Base-by-base conservation (phyloP, 352 stramenopile species). In the Pythium aquatile region DNA sequence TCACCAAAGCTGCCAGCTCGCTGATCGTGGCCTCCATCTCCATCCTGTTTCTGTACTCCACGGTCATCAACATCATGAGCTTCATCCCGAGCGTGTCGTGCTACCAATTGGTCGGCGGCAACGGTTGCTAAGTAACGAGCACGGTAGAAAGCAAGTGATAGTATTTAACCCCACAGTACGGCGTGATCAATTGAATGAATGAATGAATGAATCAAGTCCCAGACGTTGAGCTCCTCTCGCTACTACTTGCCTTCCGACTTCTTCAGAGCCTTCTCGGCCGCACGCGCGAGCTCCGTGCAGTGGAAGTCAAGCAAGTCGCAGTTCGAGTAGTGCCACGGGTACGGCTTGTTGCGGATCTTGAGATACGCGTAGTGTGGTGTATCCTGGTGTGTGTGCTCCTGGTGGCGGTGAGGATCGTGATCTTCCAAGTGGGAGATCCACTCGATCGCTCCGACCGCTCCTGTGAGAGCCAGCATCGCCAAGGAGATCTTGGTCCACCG, bases 281-380 rank as follows among this genome's bases (percentile, higher is more conserved):
- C 63, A 4, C 42, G 42, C 10, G 64, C 68, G 6, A 65, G 16
- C n/a, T 64, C 16, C 53, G 73, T 76, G 65, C 69, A 76, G 40
- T 71, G 52, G 14, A 68, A 63, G 37, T 76, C 69, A 20, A 76
- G 56, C 37, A 76, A 57, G 39, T 76, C 68, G 47, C 69, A 76
- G 61, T 73, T 65, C 16, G 69, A 76, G 32, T 65, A 69, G 33
- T 76, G 52, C 69, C 69, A 76, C 39, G 69, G 69, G 57, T 58
- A 76, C 3, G 65, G 69, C 40, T 76, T 76, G 65, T 66, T 76
- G 53, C 69, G 69, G 59, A 76, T 51, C 59, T 76, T 76, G 28
- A 73, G 68, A 56, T 76, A 72, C 14, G 65, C 29, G 39, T 71
- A 76, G 39, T 60, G 53, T 16, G 65, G 61, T 35, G 47, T 39